Conservation (phyloP, 805 yeast genomes). For the Lipomyces oligophaga region DNA sequence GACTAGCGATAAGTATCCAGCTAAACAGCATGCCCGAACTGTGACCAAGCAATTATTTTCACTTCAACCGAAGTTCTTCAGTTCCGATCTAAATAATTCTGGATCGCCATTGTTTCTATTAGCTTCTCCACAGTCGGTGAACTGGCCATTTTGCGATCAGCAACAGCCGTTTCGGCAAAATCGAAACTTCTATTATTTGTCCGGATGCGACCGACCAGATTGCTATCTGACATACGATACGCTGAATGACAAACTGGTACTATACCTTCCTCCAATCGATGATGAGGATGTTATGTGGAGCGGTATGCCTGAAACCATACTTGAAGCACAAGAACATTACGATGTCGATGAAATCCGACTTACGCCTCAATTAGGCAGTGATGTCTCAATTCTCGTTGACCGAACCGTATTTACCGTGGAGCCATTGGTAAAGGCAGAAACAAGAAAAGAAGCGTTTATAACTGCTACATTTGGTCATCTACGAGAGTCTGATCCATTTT, state of each 20-base stretch:
- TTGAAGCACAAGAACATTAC: slow-evolving; percentile 59
- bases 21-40: slow-evolving; percentile 58
- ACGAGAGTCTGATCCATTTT: background rate
- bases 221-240: slow-evolving; percentile 61
- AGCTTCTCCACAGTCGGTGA: slow-evolving; percentile 42
- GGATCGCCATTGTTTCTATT: slow-evolving; percentile 27
- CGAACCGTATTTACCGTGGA: slow-evolving; percentile 32
- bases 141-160: slow-evolving; percentile 54
- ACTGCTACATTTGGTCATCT: background rate
- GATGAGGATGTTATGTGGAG: slow-evolving; percentile 95
- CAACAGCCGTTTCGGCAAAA: slow-evolving; percentile 78
- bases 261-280: slow-evolving; percentile 81
- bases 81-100: slow-evolving; percentile 31
- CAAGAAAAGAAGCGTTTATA: slow-evolving; percentile 1
- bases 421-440: slow-evolving; percentile 23
- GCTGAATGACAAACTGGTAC: slow-evolving; percentile 51
- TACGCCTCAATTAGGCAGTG: slow-evolving; percentile 46
- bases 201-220: slow-evolving; percentile 81
- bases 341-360: slow-evolving; percentile 83
- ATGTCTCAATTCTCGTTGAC: slow-evolving; percentile 13
- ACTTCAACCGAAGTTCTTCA: slow-evolving; percentile 8
- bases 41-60: slow-evolving; percentile 11
- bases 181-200: slow-evolving; percentile 80
- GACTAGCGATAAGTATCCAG: slow-evolving; percentile 57
- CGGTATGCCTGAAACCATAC: slow-evolving; percentile 70